These are phyloP conservation scores for Globisporangium rhizosaccharum DNA, from an alignment of 352 stramenopile genomes.

Conservation along the genomic window DNA sequence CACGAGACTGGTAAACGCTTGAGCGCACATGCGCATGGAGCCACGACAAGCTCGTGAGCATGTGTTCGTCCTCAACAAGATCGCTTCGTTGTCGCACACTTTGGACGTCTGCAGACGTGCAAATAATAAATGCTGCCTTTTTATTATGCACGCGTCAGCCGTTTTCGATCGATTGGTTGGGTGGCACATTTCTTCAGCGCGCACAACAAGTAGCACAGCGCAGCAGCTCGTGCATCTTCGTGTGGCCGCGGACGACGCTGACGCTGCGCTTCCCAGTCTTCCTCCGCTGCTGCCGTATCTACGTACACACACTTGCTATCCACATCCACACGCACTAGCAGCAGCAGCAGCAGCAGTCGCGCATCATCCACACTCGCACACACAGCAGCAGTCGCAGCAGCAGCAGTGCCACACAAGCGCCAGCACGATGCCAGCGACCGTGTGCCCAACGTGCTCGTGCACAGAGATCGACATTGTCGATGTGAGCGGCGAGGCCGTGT, in stretches of 20 bases:
- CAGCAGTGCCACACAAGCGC: not conserved
- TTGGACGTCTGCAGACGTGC: not conserved
- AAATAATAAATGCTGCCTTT: not conserved
- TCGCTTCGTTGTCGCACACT: no score
- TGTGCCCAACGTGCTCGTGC: slow-evolving; percentile 94
- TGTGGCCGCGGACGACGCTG: no score
- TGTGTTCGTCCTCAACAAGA: no score
- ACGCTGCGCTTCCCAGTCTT: no score
- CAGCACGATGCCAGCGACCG: slow-evolving; percentile 26
- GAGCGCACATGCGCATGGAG: no score
- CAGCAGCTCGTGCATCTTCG: not conserved
- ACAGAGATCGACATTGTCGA: slow-evolving; percentile 94
- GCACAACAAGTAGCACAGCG: not conserved
- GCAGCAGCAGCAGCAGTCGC: slow-evolving; percentile 1
- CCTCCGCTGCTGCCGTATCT: no score
- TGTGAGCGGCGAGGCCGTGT: slow-evolving; percentile 84
- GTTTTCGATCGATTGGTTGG: slow-evolving; percentile 18
- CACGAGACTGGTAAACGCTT: no score
- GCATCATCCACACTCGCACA: not conserved
- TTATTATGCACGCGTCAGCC: slow-evolving; percentile 2
- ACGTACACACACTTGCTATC: no score
- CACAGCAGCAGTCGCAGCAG: slow-evolving; percentile 7
- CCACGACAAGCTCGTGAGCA: no score
- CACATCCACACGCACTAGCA: not conserved
- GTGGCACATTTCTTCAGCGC: slow-evolving; percentile 6